phyloP scores from a whole-genome alignment of 768 basidiomycete genomes.

The Suillus cothurnatus region DNA sequence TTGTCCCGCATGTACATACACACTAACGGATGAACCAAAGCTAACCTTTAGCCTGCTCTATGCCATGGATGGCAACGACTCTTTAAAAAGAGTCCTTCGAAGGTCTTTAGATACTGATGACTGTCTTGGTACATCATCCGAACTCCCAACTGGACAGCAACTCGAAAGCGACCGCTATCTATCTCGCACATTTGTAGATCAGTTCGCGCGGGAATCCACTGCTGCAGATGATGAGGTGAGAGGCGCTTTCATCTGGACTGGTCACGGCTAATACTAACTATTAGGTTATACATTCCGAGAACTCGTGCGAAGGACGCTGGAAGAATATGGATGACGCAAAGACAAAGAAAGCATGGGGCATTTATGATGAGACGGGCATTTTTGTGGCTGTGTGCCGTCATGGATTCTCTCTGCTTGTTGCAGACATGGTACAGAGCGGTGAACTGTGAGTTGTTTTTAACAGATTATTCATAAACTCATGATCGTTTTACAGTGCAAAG shows the following conservation, averaged over 20 bases:
- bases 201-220: not conserved
- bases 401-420: not conserved
- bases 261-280: too few species aligned
- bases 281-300: too few species aligned
- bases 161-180: not conserved
- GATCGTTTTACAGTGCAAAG: not conserved
- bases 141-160: not conserved
- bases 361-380: not conserved
- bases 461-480: not conserved
- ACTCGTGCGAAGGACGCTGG: not conserved
- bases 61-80: slow-evolving; percentile 11
- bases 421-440: not conserved
- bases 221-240: not conserved
- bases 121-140: not conserved
- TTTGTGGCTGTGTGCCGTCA: not conserved
- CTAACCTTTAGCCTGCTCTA: slow-evolving; percentile 14
- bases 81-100: not conserved
- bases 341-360: not conserved
- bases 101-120: not conserved
- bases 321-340: not conserved
- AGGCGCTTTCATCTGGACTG: too few species aligned
- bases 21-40: not conserved
- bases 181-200: not conserved
- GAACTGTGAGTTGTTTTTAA: not conserved
- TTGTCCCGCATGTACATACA: slow-evolving; percentile 14